Evolutionary conservation across 2,329 filamentous ascomycete genomes (phyloP), one percentile per base, ranked within the genome.

Genomic region (Akanthomyces lecanii): DNA sequence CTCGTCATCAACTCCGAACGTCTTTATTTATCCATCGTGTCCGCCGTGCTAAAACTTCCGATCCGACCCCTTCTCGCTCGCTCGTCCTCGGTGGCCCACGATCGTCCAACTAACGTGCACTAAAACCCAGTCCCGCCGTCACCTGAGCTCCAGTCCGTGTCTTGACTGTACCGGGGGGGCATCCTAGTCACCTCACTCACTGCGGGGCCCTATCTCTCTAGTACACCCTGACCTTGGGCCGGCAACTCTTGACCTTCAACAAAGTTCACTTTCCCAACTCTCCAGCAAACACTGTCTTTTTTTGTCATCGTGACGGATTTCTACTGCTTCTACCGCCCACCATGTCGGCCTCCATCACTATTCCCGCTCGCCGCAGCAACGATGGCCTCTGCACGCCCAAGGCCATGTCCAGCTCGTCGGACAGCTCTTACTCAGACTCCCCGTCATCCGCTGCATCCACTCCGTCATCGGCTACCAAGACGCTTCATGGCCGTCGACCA

Each of bases 281-380:
- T 30, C 50, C 36, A 54, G 50, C 25, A 62, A 48, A 40, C 45
- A 25, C 45, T 50, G 18, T 23, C 42, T 61, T 42, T 28, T 53
- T 48, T 23, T 2, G 18, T n/a, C 16, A n/a, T 56, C 14, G 12
- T 6, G 38, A 45, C 14, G 40, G 21, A 16, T 45, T 12, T 38
- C 2, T n/a, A 30, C 47, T 64, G 58, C 55, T 42, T 61, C 47
- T 55, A 60, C 61, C 64, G 52, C 64, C 69, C 66, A 75, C 66
- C 68, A 86, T 89, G 85, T 87, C 86, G 65, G 87, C 87, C 64
- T 89, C 86, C 65, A 91, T 91, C 76, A 80, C 83, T 67, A 91
- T 92, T 69, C 88, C 88, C 69, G 74, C 75, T 66, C 76, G 70
- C 50, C 73, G 73, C 47, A 73, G 74, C 57, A 73, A 75, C 53